Conservation (phyloP, 31 red algal species). For the Odonthalia washingtoniensis region DNA sequence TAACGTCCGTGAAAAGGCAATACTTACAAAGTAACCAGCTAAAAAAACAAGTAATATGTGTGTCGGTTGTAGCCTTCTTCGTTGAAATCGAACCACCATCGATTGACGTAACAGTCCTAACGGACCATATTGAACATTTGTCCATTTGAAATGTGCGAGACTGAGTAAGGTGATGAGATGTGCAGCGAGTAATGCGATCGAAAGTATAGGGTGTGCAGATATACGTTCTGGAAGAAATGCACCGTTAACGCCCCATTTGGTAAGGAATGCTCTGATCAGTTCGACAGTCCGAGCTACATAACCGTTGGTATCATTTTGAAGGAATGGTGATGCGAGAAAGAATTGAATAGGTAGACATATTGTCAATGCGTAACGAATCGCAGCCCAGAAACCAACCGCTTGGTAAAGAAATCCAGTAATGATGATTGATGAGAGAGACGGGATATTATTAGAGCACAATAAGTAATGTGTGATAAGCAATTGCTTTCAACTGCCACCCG, state of each 20-base stretch:
- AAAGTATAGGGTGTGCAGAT: slow-evolving; percentile 62
- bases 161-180: slow-evolving; percentile 62
- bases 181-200: slow-evolving; percentile 53
- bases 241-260: slow-evolving; percentile 93
- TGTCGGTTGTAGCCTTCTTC: slow-evolving; percentile 24
- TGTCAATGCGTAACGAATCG: too few species aligned
- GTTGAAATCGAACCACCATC: not conserved
- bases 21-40: slow-evolving; percentile 80
- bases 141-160: slow-evolving; percentile 68
- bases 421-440: too few species aligned
- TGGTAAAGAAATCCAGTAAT: too few species aligned
- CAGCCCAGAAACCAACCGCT: too few species aligned
- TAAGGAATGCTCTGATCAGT: slow-evolving; percentile 76
- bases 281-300: slow-evolving; percentile 91
- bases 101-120: not conserved
- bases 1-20: slow-evolving; percentile 82
- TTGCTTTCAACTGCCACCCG: too few species aligned
- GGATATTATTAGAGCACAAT: too few species aligned
- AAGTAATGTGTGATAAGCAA: too few species aligned
- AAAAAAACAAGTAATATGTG: slow-evolving; percentile 60
- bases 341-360: slow-evolving; percentile 73
- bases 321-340: slow-evolving; percentile 58
- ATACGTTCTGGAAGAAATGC: slow-evolving; percentile 67
- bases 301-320: slow-evolving; percentile 45
- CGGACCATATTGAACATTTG: slow-evolving; percentile 17